Percentiles rank a stretch among this genome's conserved stretches.
phyloP scores from a whole-genome alignment of 2,329 filamentous ascomycete genomes.

The Pestalotiopsis sp. region DNA sequence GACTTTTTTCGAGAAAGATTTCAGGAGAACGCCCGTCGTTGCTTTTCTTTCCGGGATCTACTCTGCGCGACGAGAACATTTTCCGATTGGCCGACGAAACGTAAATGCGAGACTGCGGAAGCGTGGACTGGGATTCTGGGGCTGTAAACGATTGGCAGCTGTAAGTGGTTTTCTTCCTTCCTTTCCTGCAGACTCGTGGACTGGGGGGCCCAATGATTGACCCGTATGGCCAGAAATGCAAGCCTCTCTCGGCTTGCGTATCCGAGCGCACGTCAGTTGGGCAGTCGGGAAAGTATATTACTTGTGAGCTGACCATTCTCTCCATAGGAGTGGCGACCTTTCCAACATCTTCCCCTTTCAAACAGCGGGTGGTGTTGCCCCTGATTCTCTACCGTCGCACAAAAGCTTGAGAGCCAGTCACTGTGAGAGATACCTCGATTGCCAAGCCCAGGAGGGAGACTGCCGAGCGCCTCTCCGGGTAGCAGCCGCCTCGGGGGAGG shows the following conservation, averaged over 20 bases:
- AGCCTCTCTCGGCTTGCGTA: neutral
- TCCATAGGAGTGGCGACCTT: neutral
- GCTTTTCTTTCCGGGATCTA: neutral
- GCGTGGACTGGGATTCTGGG: neutral
- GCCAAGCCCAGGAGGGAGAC: neutral
- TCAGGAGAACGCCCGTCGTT: neutral
- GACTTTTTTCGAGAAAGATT: too few species aligned
- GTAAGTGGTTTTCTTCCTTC: neutral
- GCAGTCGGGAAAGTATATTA: neutral
- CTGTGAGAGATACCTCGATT: neutral
- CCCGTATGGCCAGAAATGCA: neutral
- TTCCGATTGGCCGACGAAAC: neutral
- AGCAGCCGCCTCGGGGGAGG: neutral
- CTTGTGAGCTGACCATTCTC: neutral
- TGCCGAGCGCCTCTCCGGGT: neutral
- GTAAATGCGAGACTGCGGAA: neutral
- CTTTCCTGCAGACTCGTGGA: neutral
- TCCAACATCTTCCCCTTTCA: neutral
- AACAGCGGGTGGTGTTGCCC: neutral
- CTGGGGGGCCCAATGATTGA: neutral
- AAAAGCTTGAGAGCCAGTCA: neutral
- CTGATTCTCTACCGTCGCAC: neutral
- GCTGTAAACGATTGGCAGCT: neutral
- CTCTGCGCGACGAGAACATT: neutral
- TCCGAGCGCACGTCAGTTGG: neutral